These are phyloP conservation scores for Cercospora sojina DNA, from an alignment of 2,329 filamentous ascomycete species.

Conservation along the genomic window DNA sequence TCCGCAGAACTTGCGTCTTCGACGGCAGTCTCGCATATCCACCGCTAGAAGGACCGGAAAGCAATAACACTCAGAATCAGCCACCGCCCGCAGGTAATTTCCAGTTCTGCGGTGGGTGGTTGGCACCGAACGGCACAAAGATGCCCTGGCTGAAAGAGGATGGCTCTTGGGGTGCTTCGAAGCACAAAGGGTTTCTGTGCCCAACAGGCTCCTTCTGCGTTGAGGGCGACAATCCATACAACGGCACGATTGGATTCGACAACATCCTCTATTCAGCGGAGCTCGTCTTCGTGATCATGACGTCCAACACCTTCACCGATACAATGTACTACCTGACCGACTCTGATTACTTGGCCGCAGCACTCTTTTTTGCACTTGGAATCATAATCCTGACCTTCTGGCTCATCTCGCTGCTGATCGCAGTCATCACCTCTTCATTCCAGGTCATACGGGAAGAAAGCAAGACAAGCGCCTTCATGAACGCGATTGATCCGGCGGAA, in stretches of 20 bases:
- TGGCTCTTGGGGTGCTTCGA: slow-evolving; percentile 52
- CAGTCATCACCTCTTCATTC: slow-evolving; percentile 97
- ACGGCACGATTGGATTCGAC: slow-evolving; percentile 88
- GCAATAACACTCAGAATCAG: slow-evolving; percentile 26
- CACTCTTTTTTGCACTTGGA: slow-evolving; percentile 68
- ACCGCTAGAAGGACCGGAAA: slow-evolving; percentile 34
- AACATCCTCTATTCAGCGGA: slow-evolving; percentile 90
- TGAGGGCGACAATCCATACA: slow-evolving; percentile 74
- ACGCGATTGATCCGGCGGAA: slow-evolving; percentile 55
- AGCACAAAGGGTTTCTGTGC: slow-evolving; percentile 83
- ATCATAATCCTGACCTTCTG: slow-evolving; percentile 94
- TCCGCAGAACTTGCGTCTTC: slow-evolving; percentile 48
- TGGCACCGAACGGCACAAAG: slow-evolving; percentile 57
- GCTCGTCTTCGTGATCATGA: slow-evolving; percentile 97
- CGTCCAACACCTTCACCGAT: slow-evolving; percentile 93
- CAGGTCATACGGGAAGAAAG: slow-evolving; percentile 97
- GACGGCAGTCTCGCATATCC: slow-evolving; percentile 45
- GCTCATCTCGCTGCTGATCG: slow-evolving; percentile 91
- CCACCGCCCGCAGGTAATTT: slow-evolving; percentile 51
- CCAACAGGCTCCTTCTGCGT: slow-evolving; percentile 80
- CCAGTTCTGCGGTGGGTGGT: slow-evolving; percentile 83
- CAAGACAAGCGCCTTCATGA: slow-evolving; percentile 87
- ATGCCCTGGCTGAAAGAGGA: slow-evolving; percentile 68
- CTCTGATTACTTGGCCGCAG: slow-evolving; percentile 83
- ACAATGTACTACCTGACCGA: slow-evolving; percentile 91